Conservation (phyloP, 2,329 filamentous ascomycete genomes). For the Claviceps cyperi region DNA sequence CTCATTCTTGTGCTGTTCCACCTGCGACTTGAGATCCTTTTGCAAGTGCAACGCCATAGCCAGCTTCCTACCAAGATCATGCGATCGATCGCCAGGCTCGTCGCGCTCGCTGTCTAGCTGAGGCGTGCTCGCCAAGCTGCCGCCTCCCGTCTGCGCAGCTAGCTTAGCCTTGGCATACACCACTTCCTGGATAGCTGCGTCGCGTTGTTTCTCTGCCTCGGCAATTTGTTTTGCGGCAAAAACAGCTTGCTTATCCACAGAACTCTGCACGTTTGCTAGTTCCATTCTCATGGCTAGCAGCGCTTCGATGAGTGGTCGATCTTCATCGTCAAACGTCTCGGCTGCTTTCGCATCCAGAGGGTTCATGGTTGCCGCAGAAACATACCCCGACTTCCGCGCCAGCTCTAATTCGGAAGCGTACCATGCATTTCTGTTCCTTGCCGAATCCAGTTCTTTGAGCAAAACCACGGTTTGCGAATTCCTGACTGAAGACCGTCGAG, state of each 20-base stretch:
- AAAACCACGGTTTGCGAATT: conserved; percentile 58
- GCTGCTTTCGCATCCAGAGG: conserved; percentile 63
- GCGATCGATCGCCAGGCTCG: conserved; percentile 39
- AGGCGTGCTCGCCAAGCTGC: conserved; percentile 47
- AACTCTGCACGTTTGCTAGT: conserved; percentile 73
- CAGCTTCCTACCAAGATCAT: conserved; percentile 68
- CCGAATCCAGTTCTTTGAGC: conserved; percentile 72
- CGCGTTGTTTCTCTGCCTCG: conserved; percentile 86
- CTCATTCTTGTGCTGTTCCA: conserved; percentile 56
- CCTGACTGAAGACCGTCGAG: conserved; percentile 43
- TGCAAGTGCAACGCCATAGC: conserved; percentile 69
- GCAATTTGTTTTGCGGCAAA: conserved; percentile 80
- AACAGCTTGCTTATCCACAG: conserved; percentile 77
- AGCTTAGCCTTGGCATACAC: conserved; percentile 90
- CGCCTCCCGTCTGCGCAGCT: conserved; percentile 56
- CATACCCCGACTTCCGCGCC: conserved; percentile 80
- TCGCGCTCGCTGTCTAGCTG: conserved; percentile 44
- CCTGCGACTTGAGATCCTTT: conserved; percentile 61
- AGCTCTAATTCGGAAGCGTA: conserved; percentile 90
- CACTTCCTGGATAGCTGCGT: conserved; percentile 86
- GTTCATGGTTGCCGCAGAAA: conserved; percentile 53
- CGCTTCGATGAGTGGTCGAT: conserved; percentile 82
- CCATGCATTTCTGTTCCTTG: conserved; percentile 85
- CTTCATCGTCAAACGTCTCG: conserved; percentile 80
- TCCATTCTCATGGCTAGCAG: conserved; percentile 84